Evolutionary conservation across 2,329 filamentous ascomycete genomes (phyloP), one percentile per base, ranked within the genome.

Genomic region (Scedosporium dehoogii): DNA sequence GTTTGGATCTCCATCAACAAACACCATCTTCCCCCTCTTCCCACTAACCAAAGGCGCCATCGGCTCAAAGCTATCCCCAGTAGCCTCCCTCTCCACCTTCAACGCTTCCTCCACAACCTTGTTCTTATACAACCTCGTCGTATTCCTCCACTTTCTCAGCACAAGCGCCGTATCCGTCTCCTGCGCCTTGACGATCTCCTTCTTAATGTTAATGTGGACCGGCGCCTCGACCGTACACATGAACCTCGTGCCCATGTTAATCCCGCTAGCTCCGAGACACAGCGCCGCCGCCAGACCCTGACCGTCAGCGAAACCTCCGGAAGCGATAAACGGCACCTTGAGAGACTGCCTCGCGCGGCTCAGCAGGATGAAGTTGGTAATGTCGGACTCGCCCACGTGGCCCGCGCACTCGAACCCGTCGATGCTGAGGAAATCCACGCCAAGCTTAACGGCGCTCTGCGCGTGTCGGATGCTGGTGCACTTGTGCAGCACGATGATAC

Each of bases 201-300:
- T 82, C 82, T 99, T 99, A 79, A 99, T 91, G 68, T 96, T 96
- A 58, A 85, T 73, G 77, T 99, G 94, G 66, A 99, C 90, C 0
- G 94, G 94, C 16, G 92, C 87, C 76, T 97, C 94, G 55, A 93
- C 81, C 0, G 94, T 97, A 78, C 89, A 93, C 90, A 99, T 96
- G 79, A 97, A 99, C 51, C 94, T 82, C 9, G 94, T 99, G 63
- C 94, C 94, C 94, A 99, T 99, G 78, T 99, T 99, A 77, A 97
- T 87, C 66, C 94, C 94, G 73, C 91, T 90, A 0, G 94, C 94
- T 42, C 94, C 94, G 12, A 99, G 83, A 48, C 88, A 88, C 68
- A 99, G 79, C 6, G 94, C 94, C 2, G 93, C 94, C 1, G 94
- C 94, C 21, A 99, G 83, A 3, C 94, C 94, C 70, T 96, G 85